Base-by-base conservation (phyloP, 768 basidiomycete genomes). In the Mycena rosella region DNA sequence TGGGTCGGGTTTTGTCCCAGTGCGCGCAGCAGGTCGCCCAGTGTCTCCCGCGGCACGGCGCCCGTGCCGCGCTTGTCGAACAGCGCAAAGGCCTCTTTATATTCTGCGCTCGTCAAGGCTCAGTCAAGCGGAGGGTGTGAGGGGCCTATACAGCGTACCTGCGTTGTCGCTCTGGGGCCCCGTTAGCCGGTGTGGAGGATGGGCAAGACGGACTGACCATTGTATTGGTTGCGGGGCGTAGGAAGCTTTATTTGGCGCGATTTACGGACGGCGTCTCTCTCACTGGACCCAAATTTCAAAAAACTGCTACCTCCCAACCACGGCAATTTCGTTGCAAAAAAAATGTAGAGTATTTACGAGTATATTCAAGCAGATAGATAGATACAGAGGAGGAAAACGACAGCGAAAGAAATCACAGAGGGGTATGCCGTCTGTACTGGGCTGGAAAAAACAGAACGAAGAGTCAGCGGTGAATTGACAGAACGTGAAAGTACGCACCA, bases 1-100 rank as follows among this genome's bases (percentile, higher is more conserved):
- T 99, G 98, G 0, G 97, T 99, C n/a, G 98, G 98, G 78, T 99
- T 99, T 83, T 99, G 98, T 3, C 98, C 98, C 4, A 99, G 84
- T 0, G 96, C 96, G 48, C 98, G 89, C 18, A 99, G 82, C 13
- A 99, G 88, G 78, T 99, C 97, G 11, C 98, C 98, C 1, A 99
- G 83, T 0, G 91, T 91, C 68, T 96, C 93, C 4, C 93, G 84
- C 0, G 96, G 93, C 32, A 99, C 94, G 17, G 92, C 87, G 18
- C 96, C 96, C 2, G 92, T 94, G 40, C 98, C 98, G 72, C 91
- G 91, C 84, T 99, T 99, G 83, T 99, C 98, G 79, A 98, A 99
- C 34, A 99, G 89, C 49, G 98, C 96, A 75, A 98, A 98, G 2
- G 96, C 96, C 80, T 98, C 96, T 76, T 95, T 95, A 85, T 96